These are phyloP conservation scores for Ustilago bromivora DNA, from an alignment of 1,284 basidiomycete genomes.

Conservation along the genomic window DNA sequence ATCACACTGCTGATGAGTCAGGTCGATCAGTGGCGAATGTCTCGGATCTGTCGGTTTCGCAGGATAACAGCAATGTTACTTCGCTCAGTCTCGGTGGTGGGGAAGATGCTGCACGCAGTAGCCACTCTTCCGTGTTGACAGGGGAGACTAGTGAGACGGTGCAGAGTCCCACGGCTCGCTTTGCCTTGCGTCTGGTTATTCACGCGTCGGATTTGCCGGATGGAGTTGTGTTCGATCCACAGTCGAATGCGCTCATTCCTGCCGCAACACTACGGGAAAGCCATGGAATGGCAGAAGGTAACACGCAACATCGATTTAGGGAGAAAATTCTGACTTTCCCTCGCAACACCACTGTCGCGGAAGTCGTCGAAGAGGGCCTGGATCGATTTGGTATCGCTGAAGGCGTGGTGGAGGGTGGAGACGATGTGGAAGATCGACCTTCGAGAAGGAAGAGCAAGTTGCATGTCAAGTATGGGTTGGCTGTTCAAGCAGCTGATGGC, in stretches of 20 bases:
- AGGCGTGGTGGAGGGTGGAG: slow-evolving; percentile 95
- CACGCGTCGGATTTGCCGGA: slow-evolving; percentile 90
- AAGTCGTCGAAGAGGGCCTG: slow-evolving; percentile 90
- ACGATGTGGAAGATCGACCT: slow-evolving; percentile 92
- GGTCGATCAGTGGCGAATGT: slow-evolving; percentile 27
- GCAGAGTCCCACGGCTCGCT: slow-evolving; percentile 75
- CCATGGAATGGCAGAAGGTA: background rate
- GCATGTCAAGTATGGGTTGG: slow-evolving; percentile 83
- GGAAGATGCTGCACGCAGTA: slow-evolving; percentile 39
- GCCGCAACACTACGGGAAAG: slow-evolving; percentile 39
- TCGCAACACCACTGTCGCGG: slow-evolving; percentile 92
- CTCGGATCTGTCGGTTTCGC: slow-evolving; percentile 38
- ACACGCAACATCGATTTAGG: slow-evolving; percentile 42
- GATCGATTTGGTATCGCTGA: slow-evolving; percentile 93
- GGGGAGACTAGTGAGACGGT: slow-evolving; percentile 47
- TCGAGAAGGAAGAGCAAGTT: slow-evolving; percentile 81
- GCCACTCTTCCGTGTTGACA: slow-evolving; percentile 43
- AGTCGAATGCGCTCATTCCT: slow-evolving; percentile 85
- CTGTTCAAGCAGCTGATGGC: slow-evolving; percentile 58
- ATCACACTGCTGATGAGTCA: slow-evolving; percentile 30
- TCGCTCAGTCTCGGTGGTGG: slow-evolving; percentile 28
- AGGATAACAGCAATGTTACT: slow-evolving; percentile 46
- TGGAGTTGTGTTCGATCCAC: slow-evolving; percentile 89
- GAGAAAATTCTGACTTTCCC: slow-evolving; percentile 75
- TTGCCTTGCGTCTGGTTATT: slow-evolving; percentile 86